Evolutionary conservation across 495 filamentous ascomycete species (phyloP).

Genomic region (Neurospora hispaniola): DNA sequence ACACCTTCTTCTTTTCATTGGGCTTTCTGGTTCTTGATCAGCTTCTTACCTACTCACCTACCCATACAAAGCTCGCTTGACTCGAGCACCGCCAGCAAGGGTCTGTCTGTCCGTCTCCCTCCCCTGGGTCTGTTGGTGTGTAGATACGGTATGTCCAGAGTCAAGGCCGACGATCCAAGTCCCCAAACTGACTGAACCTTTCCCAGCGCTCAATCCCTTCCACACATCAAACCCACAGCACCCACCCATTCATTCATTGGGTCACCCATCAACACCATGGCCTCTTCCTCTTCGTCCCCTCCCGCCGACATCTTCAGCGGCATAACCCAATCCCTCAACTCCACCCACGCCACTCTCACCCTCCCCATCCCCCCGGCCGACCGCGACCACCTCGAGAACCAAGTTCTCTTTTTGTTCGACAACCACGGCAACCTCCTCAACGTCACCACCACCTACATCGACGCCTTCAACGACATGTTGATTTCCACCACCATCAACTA

Average conservation of each 20-base stretch:
- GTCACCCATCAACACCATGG: background rate
- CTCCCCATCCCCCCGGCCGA: background rate
- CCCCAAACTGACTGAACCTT: background rate
- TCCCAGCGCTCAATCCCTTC: background rate
- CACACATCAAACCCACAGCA: background rate
- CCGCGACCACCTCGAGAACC: background rate
- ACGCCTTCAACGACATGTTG: constrained; percentile 31
- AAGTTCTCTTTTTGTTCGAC: background rate
- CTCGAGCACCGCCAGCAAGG: background rate
- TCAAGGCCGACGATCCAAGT: background rate
- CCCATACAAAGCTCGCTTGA: background rate
- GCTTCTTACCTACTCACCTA: too few relatives aligned
- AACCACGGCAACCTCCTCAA: constrained; percentile 21
- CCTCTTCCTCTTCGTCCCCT: background rate
- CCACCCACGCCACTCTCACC: background rate
- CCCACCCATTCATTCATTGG: background rate
- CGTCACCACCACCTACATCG: constrained; percentile 39
- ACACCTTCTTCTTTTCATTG: background rate
- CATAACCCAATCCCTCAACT: background rate
- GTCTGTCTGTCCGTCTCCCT: background rate
- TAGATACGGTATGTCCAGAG: background rate
- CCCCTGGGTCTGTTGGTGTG: background rate
- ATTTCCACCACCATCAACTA: constrained; percentile 55
- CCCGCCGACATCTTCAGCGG: background rate
- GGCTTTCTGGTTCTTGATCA: background rate